phyloP scores from a whole-genome alignment of 2,329 filamentous ascomycete genomes.

The Tolypocladium album region DNA sequence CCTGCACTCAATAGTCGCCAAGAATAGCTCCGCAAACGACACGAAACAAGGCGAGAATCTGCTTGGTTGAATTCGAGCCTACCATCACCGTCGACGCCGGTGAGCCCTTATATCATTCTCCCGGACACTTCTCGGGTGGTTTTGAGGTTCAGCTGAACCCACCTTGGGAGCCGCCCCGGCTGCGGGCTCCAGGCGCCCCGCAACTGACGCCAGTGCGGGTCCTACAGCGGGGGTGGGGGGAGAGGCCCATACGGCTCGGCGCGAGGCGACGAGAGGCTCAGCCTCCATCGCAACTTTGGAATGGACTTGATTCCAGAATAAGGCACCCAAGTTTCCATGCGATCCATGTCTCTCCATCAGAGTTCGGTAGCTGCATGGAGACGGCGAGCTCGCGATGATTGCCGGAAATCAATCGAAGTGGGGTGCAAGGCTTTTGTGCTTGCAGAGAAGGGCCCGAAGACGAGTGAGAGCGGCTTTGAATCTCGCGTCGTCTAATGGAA shows the following conservation, averaged over 20 bases:
- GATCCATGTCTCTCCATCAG: not conserved
- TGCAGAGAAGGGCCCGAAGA: not conserved
- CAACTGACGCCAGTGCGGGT: not conserved
- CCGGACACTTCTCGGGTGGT: slow-evolving; percentile 22
- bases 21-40: not conserved
- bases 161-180: not conserved
- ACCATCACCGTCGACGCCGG: not conserved
- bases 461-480: not conserved
- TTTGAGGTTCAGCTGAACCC: not conserved
- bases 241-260: not conserved
- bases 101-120: not conserved
- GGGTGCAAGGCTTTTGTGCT: not conserved
- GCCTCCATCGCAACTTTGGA: not conserved
- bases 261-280: not conserved
- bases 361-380: too few species aligned
- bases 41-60: not conserved
- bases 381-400: not conserved
- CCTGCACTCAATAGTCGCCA: not conserved
- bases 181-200: not conserved
- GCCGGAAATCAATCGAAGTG: not conserved
- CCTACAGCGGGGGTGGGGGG: not conserved
- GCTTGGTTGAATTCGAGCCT: too few species aligned
- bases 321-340: not conserved
- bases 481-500: not conserved
- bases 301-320: not conserved